These are phyloP conservation scores for Fereydounia khargensis DNA, from an alignment of 1,284 basidiomycete species.

Conservation along the genomic window DNA sequence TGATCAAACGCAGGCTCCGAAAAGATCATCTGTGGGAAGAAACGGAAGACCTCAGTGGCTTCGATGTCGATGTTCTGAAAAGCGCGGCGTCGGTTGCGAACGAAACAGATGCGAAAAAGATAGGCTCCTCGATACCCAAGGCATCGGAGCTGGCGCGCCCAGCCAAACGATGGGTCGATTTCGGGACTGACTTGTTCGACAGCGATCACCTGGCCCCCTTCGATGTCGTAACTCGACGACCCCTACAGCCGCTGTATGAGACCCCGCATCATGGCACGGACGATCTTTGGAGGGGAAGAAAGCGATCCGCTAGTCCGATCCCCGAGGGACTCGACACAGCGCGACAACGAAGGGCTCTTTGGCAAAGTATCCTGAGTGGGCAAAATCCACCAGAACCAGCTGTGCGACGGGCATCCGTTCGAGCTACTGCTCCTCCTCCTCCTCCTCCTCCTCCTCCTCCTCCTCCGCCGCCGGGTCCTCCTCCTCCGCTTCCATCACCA, in stretches of 20 bases:
- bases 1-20: constrained; percentile 4
- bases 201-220: constrained; percentile 12
- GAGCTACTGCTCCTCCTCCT: constrained; percentile 5
- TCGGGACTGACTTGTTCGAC: constrained; percentile 12
- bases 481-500: neutral
- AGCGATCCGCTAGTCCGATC: neutral
- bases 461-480: constrained; percentile 1
- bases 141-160: neutral
- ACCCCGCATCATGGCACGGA: neutral
- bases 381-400: neutral
- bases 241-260: constrained; percentile 4
- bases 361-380: neutral
- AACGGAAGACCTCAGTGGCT: constrained; percentile 4
- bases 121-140: neutral
- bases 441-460: constrained; percentile 6
- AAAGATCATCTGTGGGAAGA: constrained; percentile 12
- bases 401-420: neutral
- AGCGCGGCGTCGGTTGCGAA: neutral
- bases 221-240: constrained; percentile 8
- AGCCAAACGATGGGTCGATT: constrained; percentile 15
- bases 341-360: neutral
- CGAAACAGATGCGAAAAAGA: neutral
- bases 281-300: neutral
- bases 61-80: constrained; percentile 3
- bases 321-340: neutral